These are phyloP conservation scores for Pichia sp. DNA, from an alignment of 1,139 yeast species.

Conservation along the genomic window DNA sequence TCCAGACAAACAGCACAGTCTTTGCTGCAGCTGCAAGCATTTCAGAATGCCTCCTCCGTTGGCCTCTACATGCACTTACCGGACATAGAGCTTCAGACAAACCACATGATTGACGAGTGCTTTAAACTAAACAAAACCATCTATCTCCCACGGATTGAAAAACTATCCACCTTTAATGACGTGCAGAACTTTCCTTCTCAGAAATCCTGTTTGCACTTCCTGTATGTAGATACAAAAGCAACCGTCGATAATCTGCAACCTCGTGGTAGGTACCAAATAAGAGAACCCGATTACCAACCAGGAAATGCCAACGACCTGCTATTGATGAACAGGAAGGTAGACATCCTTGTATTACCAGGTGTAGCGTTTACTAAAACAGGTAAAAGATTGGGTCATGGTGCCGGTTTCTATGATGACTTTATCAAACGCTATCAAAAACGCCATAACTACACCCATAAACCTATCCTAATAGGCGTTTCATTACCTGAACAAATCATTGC, in stretches of 20 bases:
- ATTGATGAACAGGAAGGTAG: conserved; percentile 41
- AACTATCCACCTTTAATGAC: conserved; percentile 21
- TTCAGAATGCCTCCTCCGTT: conserved; percentile 3
- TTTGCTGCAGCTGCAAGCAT: neutral
- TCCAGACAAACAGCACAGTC: neutral
- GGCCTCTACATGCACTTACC: conserved; percentile 10
- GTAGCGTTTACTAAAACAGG: conserved; percentile 61
- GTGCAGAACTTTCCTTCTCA: conserved; percentile 30
- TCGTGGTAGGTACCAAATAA: conserved; percentile 57
- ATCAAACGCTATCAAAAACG: conserved; percentile 43
- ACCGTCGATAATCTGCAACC: conserved; percentile 48
- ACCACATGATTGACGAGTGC: conserved; percentile 22
- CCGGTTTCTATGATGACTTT: conserved; percentile 85
- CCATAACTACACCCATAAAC: conserved; percentile 25
- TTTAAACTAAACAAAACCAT: conserved; percentile 36
- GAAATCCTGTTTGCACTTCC: conserved; percentile 51
- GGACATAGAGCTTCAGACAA: conserved; percentile 5
- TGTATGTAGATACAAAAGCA: conserved; percentile 37
- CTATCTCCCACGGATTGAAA: conserved; percentile 46
- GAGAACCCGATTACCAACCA: conserved; percentile 50
- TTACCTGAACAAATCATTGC: conserved; percentile 60
- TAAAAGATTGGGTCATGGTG: conserved; percentile 82
- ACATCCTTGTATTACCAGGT: conserved; percentile 76
- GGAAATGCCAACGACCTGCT: conserved; percentile 20
- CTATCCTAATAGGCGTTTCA: conserved; percentile 61